Percentiles rank a stretch among this genome's conserved stretches.
Conservation (phyloP, 257 asterid genomes). For the Ophiorrhiza pumila region DNA sequence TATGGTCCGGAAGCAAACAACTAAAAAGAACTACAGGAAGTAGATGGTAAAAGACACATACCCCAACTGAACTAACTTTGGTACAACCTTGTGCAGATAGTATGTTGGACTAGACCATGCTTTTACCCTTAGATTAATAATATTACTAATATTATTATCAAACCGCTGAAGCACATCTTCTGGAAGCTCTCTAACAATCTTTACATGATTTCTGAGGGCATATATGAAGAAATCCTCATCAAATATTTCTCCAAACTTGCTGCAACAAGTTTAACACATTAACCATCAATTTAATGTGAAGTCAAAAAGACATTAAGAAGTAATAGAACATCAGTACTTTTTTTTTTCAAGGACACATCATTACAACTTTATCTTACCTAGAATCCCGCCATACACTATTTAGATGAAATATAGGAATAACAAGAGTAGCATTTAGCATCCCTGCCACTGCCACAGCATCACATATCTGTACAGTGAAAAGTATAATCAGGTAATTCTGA, state of each 20-base stretch:
- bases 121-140: slow-evolving; percentile 88
- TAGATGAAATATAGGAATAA: slow-evolving; percentile 93
- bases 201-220: slow-evolving; percentile 88
- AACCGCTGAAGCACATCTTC: slow-evolving; percentile 70
- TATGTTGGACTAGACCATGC: slow-evolving; percentile 89
- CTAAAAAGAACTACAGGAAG: neutral
- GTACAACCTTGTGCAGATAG: slow-evolving; percentile 87
- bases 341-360: neutral
- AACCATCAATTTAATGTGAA: neutral
- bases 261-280: no score
- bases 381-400: slow-evolving; percentile 98
- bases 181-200: slow-evolving; percentile 73
- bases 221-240: slow-evolving; percentile 98
- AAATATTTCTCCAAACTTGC: slow-evolving; percentile 91
- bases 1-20: neutral
- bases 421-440: slow-evolving; percentile 94
- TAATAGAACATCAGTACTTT: neutral
- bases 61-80: slow-evolving; percentile 77
- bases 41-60: slow-evolving; percentile 36
- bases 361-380: slow-evolving; percentile 43
- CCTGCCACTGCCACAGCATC: slow-evolving; percentile 99
- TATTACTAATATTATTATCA: slow-evolving; percentile 79
- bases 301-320: neutral
- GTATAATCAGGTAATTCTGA: slow-evolving; percentile 2
- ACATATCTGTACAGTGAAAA: slow-evolving; percentile 66